Evolutionary conservation across 1,284 basidiomycete genomes (phyloP), one percentile per base, ranked within the genome.

Genomic region (Sporisorium exsertum): DNA sequence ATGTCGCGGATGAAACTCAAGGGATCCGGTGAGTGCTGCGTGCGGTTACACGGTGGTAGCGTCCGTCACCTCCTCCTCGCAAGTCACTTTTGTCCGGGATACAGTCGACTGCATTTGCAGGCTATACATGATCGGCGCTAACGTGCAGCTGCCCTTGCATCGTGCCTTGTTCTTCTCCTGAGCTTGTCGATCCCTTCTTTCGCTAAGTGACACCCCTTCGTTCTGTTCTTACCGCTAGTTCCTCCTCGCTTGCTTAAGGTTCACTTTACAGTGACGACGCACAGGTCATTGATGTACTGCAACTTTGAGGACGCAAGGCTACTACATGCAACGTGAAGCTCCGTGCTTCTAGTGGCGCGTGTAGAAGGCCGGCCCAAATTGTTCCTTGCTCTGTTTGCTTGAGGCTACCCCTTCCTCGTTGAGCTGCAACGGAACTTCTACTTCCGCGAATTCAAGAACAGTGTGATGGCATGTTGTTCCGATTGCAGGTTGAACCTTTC

Each of bases 111-210:
- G 37, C 37, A 40, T n/a, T 8, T 4, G 12, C 7, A n/a, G 37
- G 5, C 18, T 13, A 5, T 8, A n/a, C 37, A 29, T 49, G 27
- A 29, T n/a, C 47, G 15, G 47, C 27, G 47, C 47, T 3, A 49
- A 16, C 27, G 24, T 53, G 43, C 58, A 60, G 47, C 18, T n/a
- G 27, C 47, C 47, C 47, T 49, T 49, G 47, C 47, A 49, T 49
- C 8, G 16, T 49, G 18, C 10, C n/a, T 27, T 29, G 18, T 49
- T 49, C 47, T 49, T 49, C 27, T 24, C n/a, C n/a, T 49, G 47
- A 49, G 27, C 27, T 49, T 29, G 27, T 32, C 47, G 47, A 49
- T 49, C 47, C 47, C 27, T 29, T 18, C 47, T 27, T 26, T 27
- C 46, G 46, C 27, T 18, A 29, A 49, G 18, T 29, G 47, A 37